Evolutionary conservation across 345 rosid species (phyloP).

Genomic region (Populus nigra): DNA sequence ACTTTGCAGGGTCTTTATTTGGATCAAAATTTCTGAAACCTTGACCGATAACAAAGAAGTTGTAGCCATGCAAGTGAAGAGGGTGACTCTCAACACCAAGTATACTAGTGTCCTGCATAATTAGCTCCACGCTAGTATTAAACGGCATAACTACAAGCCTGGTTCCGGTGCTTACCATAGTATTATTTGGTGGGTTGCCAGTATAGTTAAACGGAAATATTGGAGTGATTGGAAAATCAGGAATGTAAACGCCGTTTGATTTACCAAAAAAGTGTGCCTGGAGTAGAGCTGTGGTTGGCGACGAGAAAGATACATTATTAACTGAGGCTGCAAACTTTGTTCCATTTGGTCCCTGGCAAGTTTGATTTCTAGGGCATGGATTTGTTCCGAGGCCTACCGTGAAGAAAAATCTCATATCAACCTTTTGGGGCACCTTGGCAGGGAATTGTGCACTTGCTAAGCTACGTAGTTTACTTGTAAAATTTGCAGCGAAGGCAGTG

Average conservation of each 20-base stretch:
- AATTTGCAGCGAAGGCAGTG: slow-evolving; percentile 18
- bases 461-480: slow-evolving; percentile 19
- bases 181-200: slow-evolving; percentile 28
- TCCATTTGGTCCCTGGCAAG: slow-evolving; percentile 26
- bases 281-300: slow-evolving; percentile 27
- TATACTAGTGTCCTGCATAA: slow-evolving; percentile 30
- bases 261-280: slow-evolving; percentile 20
- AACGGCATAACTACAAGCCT: slow-evolving; percentile 18
- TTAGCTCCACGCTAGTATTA: slow-evolving; percentile 30
- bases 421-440: slow-evolving; percentile 21
- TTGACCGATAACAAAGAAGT: slow-evolving; percentile 26
- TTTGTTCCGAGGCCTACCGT: slow-evolving; percentile 23
- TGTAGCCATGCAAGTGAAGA: slow-evolving; percentile 30
- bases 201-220: slow-evolving; percentile 18
- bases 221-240: slow-evolving; percentile 26
- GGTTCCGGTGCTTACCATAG: slow-evolving; percentile 21
- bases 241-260: slow-evolving; percentile 16
- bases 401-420: slow-evolving; percentile 22
- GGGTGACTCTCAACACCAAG: slow-evolving; percentile 34
- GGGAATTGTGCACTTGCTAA: slow-evolving; percentile 18
- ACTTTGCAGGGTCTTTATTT: slow-evolving; percentile 24
- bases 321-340: slow-evolving; percentile 24
- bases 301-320: slow-evolving; percentile 25
- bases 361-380: slow-evolving; percentile 26
- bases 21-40: slow-evolving; percentile 27